These are phyloP conservation scores for Phytomonas francai DNA, from an alignment of 208 protist genomes.

Conservation along the genomic window DNA sequence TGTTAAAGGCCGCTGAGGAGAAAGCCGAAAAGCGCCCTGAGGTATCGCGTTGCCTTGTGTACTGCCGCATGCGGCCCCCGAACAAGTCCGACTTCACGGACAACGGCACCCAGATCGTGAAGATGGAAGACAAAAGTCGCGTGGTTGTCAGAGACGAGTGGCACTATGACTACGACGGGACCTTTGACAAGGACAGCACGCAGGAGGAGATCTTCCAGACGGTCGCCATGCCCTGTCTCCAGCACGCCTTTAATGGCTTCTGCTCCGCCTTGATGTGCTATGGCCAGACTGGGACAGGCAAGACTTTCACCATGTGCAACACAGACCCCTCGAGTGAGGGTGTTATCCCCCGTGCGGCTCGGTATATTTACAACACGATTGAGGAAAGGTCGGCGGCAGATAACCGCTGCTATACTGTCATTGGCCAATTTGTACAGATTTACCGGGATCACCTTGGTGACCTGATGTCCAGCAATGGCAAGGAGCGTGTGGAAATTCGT, in stretches of 20 bases:
- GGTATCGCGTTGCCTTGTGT: conserved; percentile 71
- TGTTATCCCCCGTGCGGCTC: conserved; percentile 79
- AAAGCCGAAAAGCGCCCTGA: conserved; percentile 6
- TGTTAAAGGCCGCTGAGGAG: neutral
- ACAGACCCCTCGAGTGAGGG: conserved; percentile 64
- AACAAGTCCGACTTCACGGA: conserved; percentile 69
- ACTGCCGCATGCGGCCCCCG: conserved; percentile 62
- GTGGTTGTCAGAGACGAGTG: conserved; percentile 75
- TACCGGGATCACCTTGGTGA: conserved; percentile 85
- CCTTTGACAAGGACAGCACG: conserved; percentile 52
- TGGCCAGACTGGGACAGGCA: conserved; percentile 89
- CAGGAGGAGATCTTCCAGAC: conserved; percentile 74
- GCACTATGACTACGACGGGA: conserved; percentile 81
- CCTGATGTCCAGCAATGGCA: conserved; percentile 61
- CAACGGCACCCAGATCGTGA: conserved; percentile 45
- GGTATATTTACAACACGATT: conserved; percentile 65
- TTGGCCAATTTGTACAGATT: conserved; percentile 84
- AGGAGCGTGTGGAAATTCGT: conserved; percentile 69
- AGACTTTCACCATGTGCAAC: conserved; percentile 90
- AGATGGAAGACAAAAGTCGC: conserved; percentile 29
- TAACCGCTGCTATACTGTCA: conserved; percentile 35
- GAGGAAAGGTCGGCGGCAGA: conserved; percentile 12
- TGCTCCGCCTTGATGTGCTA: conserved; percentile 89
- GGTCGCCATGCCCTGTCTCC: conserved; percentile 72
- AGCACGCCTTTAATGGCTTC: conserved; percentile 84